These are phyloP conservation scores for Viridothelium virens DNA, from an alignment of 495 filamentous ascomycete genomes.

Conservation along the genomic window DNA sequence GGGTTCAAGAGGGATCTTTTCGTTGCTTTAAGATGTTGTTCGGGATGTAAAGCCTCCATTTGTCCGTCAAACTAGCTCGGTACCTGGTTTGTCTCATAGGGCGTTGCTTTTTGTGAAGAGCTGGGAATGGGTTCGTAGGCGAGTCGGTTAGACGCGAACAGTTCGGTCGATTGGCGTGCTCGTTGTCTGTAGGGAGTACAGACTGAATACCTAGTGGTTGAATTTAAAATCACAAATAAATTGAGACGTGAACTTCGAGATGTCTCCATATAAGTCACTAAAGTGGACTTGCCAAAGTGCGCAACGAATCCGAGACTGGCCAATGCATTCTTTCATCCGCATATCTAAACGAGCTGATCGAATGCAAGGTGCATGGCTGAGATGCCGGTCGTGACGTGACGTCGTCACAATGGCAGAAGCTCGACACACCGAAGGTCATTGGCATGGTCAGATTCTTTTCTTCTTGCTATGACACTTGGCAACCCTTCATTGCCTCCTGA, in stretches of 20 bases:
- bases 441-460: background rate
- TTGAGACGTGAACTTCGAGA: background rate
- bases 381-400: conserved; percentile 11
- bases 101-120: background rate
- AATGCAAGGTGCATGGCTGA: conserved; percentile 5
- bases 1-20: background rate
- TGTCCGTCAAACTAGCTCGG: background rate
- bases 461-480: no score
- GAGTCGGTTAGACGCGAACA: background rate
- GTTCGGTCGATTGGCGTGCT: background rate
- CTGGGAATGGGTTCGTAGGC: background rate
- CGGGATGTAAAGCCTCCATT: background rate
- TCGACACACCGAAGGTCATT: background rate
- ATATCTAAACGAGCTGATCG: background rate
- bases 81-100: background rate
- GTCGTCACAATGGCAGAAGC: background rate
- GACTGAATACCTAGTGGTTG: background rate
- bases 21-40: background rate
- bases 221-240: background rate
- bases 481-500: no score
- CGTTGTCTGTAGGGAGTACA: background rate
- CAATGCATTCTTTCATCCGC: background rate
- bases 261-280: background rate
- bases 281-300: background rate
- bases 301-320: background rate